Conservation (phyloP, 306 rosid species). For the Prunus dulcis region DNA sequence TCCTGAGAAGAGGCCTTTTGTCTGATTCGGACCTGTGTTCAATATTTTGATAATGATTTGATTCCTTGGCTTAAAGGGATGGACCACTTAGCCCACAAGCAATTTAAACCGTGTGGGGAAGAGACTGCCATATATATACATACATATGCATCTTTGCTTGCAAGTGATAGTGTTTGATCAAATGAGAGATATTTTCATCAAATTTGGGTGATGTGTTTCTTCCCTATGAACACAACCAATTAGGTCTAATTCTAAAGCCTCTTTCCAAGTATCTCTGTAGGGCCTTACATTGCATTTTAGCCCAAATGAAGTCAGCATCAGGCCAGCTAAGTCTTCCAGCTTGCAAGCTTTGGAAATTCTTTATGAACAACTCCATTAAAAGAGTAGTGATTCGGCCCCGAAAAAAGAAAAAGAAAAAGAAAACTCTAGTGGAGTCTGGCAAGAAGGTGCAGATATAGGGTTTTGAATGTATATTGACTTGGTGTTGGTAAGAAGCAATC, state of each 20-base stretch:
- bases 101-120: background rate
- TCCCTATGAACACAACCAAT: background rate
- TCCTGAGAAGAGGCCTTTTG: background rate
- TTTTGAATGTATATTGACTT: background rate
- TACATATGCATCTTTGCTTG: background rate
- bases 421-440: background rate
- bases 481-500: background rate
- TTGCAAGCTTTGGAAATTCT: background rate
- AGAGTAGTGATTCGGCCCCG: no score
- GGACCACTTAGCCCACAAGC: conserved; percentile 8
- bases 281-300: background rate
- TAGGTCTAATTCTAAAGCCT: background rate
- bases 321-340: background rate
- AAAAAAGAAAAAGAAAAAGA: background rate
- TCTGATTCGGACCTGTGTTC: background rate
- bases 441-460: background rate
- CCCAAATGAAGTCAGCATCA: background rate
- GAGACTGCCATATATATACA: background rate
- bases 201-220: background rate
- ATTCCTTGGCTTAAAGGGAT: background rate
- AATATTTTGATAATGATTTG: background rate
- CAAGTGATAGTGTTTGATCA: background rate
- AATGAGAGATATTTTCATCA: background rate
- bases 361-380: background rate
- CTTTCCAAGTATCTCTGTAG: background rate